Evolutionary conservation across 345 rosid species (phyloP).

Genomic region (Dimocarpus longan): DNA sequence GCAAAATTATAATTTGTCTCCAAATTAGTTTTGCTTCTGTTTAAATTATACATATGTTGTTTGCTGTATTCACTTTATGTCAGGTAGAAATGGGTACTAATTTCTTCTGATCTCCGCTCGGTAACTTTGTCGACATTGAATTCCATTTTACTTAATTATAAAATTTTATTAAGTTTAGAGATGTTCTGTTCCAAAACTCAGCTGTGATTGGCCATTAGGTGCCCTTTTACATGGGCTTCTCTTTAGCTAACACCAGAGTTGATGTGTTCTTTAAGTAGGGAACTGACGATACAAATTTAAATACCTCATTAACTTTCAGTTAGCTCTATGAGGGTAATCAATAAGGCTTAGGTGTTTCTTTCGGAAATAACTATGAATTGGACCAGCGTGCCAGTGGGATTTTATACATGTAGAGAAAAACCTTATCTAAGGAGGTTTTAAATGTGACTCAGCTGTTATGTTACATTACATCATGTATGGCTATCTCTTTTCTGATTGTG

Average conservation of each 20-base stretch:
- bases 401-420: background rate
- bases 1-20: background rate
- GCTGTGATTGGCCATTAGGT: background rate
- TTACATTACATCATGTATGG: background rate
- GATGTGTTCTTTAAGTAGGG: background rate
- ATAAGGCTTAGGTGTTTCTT: background rate
- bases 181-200: background rate
- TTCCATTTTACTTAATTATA: slow-evolving; percentile 1
- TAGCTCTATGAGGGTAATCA: background rate
- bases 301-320: background rate
- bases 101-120: background rate
- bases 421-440: background rate
- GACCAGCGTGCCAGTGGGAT: background rate
- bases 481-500: background rate
- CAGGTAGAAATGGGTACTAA: background rate
- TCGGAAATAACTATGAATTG: background rate
- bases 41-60: background rate
- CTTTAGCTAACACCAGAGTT: background rate
- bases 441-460: background rate
- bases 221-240: background rate
- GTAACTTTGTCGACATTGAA: background rate
- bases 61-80: background rate
- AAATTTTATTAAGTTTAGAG: background rate
- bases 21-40: background rate
- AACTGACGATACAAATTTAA: background rate